Base-by-base conservation (phyloP, 108 stramenopile genomes). In the Cafeteria roenbergensis region DNA sequence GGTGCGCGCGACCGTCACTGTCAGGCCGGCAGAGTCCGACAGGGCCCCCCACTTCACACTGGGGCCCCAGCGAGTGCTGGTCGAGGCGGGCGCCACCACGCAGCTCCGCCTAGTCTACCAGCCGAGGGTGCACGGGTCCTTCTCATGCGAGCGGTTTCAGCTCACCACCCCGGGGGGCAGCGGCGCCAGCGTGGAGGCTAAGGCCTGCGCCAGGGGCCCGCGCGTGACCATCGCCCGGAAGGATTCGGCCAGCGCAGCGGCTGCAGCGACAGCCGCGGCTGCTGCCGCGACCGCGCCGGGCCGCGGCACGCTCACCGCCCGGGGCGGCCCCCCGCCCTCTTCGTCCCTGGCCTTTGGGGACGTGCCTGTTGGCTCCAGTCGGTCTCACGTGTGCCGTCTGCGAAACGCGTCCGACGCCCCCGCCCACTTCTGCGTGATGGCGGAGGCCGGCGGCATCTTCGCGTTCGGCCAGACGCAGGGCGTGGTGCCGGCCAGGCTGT, bases 141-240 rank as follows among this genome's bases (percentile, higher is more conserved):
- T 62, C 55, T 55, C 78, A 1, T 38, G 32, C n/a, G 83, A 84
- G 33, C 62, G 67, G 25, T 82, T 74, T 66, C 57, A 74, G 31
- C 54, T 82, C 38, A 60, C 48, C 33, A 79, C 83, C 27, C 74
- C 75, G 0, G 81, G 81, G 0, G 81, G 81, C 35, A 72, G 67
- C 71, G 53, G n/a, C 9, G 64, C 70, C 25, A 42, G 50, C 20
- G 20, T 75, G 0, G 66, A 53, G 33, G 57, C 63, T 4, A 1
- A 58, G 17, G 80, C 72, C 30, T 50, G 70, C 31, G 67, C 76
- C 32, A 51, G 77, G 30, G 51, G 57, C 17, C 76, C 78, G 20
- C 26, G 30, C 25, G 76, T 81, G 21, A 31, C 29, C 32, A 27
- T 81, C 25, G 58, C 65, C 53, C 76, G 79, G 52, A 78, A 78